Base-by-base conservation (phyloP, 2,329 filamentous ascomycete species). In the Boeremia lycopersici region DNA sequence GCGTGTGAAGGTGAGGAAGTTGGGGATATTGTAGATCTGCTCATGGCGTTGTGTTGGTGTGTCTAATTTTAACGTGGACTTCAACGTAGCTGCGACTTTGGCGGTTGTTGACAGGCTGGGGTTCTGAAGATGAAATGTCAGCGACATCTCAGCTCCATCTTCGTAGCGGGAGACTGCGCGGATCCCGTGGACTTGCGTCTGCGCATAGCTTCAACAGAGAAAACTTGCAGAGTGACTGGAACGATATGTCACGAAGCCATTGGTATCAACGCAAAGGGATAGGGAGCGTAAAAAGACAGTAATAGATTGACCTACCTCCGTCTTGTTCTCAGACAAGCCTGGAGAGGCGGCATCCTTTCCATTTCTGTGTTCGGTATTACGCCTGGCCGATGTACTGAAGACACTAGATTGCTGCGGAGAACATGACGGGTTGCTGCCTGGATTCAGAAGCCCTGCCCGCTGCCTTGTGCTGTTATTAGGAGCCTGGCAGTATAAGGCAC, bases 21-120 rank as follows among this genome's bases (percentile, higher is more conserved):
- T 99, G 35, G 95, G 95, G n/a, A 99, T 72, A 31, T 91, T 99
- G 79, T 96, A 97, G 70, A 99, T 96, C 71, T 99, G 92, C 77
- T 99, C 95, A 60, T 64, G 56, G 17, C 48, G 52, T 17, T 55
- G 52, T 31, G 46, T 25, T n/a, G 52, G 46, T 28, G 46, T 55
- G 19, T 68, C 61, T 43, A 73, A 58, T 44, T 67, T 70, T 26
- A 55, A n/a, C 9, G 46, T 70, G 8, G 69, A 62, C 34, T 70
- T 71, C 7, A 74, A 54, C 23, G 69, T 69, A 56, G 62, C 51
- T 15, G 67, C 59, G 12, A 71, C 60, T 39, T 60, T 67, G 30
- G 65, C 47, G 17, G 65, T 61, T 6, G 64, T 40, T 26, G 62
- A 56, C 9, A 11, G 34, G 28, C 34, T 26, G 11, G 28, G 40